Evolutionary conservation across 75 land plant genomes (phyloP), one percentile per base, ranked within the genome.

Genomic region (Picea sitchensis): DNA sequence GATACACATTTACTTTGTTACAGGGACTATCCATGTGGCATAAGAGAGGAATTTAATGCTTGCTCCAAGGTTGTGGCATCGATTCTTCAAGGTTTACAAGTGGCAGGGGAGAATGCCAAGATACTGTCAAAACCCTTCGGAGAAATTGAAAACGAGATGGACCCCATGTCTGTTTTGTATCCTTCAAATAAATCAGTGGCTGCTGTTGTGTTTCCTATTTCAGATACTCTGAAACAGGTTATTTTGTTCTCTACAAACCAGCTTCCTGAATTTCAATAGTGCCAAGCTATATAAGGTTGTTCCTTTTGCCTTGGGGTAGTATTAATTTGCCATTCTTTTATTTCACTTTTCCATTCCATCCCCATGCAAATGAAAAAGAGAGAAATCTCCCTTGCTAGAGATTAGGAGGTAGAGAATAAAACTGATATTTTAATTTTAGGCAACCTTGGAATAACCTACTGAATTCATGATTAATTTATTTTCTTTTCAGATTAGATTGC

Each of bases 21-120:
- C 81, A 87, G 89, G 77, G 89, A 87, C 77, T 87, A 87, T 80
- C 89, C 89, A 54, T 87, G 89, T 79, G 88, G 89, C 18, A 82
- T 87, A 59, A 78, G 82, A 72, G 89, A 79, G 57, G 89, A 87
- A 77, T 87, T 82, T 47, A 58, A 59, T 56, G 87, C 88, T 14
- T 85, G 89, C 73, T 69, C 78, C 56, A 87, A 86, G 69, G 77
- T 82, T 76, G 78, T 87, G 9, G 77, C 78, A 58, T 73, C 76
- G 4, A 85, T 87, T 47, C 58, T 87, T 47, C 60, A 80, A 44
- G 61, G 69, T 17, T 61, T 85, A 79, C 31, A 65, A 15, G 38
- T 75, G 11, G 21, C 67, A 47, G 67, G 62, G 31, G 80, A 67
- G 38, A 77, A 74, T 61, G 77, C n/a, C 14, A 81, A 87, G 68